Evolutionary conservation across 202 grass and related monocot species (phyloP).

Genomic region (Digitaria exilis): DNA sequence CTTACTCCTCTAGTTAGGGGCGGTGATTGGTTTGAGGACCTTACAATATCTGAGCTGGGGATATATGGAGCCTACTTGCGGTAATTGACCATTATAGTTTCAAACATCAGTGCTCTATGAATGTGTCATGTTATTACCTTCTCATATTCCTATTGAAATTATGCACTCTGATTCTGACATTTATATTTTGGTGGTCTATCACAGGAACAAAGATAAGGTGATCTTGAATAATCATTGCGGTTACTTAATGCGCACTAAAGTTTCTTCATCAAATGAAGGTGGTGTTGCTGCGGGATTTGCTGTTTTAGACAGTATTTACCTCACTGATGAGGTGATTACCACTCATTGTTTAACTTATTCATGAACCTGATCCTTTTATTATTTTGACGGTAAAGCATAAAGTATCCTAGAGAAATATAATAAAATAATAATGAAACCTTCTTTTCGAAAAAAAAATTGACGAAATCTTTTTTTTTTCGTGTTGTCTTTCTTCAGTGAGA

Average conservation of each 20-base stretch:
- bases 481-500: constrained; percentile 3
- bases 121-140: background rate
- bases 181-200: background rate
- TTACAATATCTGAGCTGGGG: constrained; percentile 90
- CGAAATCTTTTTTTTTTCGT: background rate
- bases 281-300: constrained; percentile 96
- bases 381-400: background rate
- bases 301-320: constrained; percentile 81
- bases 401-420: background rate
- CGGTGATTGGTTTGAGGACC: constrained; percentile 68
- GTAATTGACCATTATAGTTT: constrained; percentile 47
- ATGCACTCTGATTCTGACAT: background rate
- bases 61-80: constrained; percentile 80
- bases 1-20: constrained; percentile 73
- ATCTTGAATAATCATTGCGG: constrained; percentile 74
- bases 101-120: background rate
- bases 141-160: background rate
- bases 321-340: constrained; percentile 72
- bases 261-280: constrained; percentile 96
- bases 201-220: constrained; percentile 89
- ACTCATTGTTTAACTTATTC: background rate
- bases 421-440: background rate
- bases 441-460: background rate
- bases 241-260: constrained; percentile 92
- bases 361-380: background rate